Evolutionary conservation across 352 stramenopile species (phyloP), one percentile per base, ranked within the genome.

Genomic region (Phytophthora macrochlamydospora): DNA sequence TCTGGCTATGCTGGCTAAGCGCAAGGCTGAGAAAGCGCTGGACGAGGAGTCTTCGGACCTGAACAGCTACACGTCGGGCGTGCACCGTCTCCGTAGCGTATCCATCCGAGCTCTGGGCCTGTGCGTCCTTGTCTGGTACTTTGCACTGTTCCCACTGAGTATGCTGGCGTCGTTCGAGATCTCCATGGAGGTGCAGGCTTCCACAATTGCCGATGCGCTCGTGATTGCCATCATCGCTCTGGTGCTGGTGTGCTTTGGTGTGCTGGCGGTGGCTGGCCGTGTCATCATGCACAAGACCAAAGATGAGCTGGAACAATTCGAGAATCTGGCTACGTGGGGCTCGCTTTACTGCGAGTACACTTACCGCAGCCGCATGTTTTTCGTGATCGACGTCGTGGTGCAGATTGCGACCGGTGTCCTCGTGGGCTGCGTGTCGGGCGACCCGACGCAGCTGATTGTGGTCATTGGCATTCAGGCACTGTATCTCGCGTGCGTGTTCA

Each of bases 151-250:
- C 29, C 85, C 85, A 24, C 59, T 92, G 33, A 87, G 79, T 44
- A 72, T 90, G 63, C 72, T 91, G 52, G 67, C 73, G 13, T 78
- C 79, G 18, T 91, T 88, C 56, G 85, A 90, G 53, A 90, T 89
- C 30, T 80, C 70, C 13, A 93, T 92, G 83, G 79, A 90, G 65
- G 70, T 83, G 11, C 60, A 81, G 38, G 55, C 75, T 3, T 63
- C 63, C 2, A 55, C 61, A 5, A 48, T 81, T 7, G 65, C 65
- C 0, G 67, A 73, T 13, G 60, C 66, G 18, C 65, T 84, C 8
- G 51, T 83, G 2, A 42, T 92, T 4, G 77, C 78, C 6, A 58
- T 90, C 46, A 62, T 82, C 3, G 59, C 74, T 7, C 50, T 93
- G 5, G 62, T 83, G 0, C 42, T 90, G 14, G 59, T 80, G 6